These are phyloP conservation scores for Gremmenia infestans DNA, from an alignment of 2,329 filamentous ascomycete species.

Conservation along the genomic window DNA sequence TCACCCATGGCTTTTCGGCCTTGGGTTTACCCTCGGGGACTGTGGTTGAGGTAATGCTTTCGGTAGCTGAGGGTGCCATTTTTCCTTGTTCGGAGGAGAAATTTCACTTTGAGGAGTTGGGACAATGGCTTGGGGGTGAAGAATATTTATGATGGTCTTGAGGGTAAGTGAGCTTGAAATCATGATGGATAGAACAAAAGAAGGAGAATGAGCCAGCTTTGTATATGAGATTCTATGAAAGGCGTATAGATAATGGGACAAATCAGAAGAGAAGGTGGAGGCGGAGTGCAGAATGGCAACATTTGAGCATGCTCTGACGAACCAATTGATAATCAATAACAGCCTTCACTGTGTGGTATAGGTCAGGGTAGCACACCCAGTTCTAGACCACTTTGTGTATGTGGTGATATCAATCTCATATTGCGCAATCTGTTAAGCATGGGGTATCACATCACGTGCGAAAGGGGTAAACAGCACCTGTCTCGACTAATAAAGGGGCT, in stretches of 20 bases:
- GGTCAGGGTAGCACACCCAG: neutral
- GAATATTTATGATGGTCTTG: constrained; percentile 9
- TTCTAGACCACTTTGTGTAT: neutral
- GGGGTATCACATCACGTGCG: too few species aligned
- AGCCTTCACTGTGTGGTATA: neutral
- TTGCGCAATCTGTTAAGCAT: neutral
- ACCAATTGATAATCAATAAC: neutral
- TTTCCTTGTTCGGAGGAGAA: neutral
- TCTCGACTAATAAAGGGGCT: too few species aligned
- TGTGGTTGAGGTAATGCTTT: constrained; percentile 5
- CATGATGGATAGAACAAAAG: neutral
- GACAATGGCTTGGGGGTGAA: constrained; percentile 1
- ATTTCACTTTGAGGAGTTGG: neutral
- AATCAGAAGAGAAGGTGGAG: too few species aligned
- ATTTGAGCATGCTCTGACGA: neutral
- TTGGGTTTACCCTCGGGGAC: constrained; percentile 5
- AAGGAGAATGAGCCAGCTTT: neutral
- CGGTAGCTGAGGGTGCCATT: constrained; percentile 22
- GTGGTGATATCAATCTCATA: neutral
- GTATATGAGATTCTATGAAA: neutral
- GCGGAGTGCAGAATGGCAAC: neutral
- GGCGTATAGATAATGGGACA: neutral
- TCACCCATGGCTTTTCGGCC: constrained; percentile 21
- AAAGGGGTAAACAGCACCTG: too few species aligned
- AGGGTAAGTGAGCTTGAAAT: constrained; percentile 16